A percentile compares a stretch with the other conserved stretches of the same genome.
Conservation (phyloP, 2,329 filamentous ascomycete species). For the Ceratocystis diversiconidia region DNA sequence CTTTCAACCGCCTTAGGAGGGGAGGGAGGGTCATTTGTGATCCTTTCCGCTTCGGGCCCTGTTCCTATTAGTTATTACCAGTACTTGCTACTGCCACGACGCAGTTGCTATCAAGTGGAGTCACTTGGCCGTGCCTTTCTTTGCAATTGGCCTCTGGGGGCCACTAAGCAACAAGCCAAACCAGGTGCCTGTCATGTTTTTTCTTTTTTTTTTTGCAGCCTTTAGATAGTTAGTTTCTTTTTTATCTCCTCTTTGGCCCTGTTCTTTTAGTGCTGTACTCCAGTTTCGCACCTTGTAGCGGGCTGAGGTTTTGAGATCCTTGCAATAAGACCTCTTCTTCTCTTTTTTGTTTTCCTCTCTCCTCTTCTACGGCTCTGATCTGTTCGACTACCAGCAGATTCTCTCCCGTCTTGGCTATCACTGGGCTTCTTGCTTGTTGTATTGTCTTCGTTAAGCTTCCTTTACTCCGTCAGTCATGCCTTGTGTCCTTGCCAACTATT, state of each 20-base stretch:
- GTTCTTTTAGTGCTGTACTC: neutral
- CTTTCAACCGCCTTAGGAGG: neutral
- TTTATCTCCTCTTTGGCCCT: neutral
- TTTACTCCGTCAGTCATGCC: constrained; percentile 8
- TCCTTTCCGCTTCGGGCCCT: constrained; percentile 11
- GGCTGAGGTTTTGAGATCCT: neutral
- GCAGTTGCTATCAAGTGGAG: neutral
- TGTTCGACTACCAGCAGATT: neutral
- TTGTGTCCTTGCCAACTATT: constrained; percentile 11
- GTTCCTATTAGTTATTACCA: neutral
- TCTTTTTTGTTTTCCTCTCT: neutral
- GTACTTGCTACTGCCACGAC: neutral
- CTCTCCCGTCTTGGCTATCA: constrained; percentile 16
- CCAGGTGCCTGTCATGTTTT: no score
- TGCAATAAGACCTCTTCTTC: neutral
- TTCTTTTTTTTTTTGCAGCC: no score
- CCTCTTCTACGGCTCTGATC: neutral
- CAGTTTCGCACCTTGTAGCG: neutral
- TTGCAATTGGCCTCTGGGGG: neutral
- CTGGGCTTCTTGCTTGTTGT: neutral
- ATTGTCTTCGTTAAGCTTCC: neutral
- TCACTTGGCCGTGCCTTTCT: neutral
- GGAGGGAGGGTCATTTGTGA: constrained; percentile 6
- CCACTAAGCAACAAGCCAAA: no score
- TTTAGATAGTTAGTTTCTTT: neutral